Evolutionary conservation across 345 rosid species (phyloP).

Genomic region (Xanthoceras sorbifolium): DNA sequence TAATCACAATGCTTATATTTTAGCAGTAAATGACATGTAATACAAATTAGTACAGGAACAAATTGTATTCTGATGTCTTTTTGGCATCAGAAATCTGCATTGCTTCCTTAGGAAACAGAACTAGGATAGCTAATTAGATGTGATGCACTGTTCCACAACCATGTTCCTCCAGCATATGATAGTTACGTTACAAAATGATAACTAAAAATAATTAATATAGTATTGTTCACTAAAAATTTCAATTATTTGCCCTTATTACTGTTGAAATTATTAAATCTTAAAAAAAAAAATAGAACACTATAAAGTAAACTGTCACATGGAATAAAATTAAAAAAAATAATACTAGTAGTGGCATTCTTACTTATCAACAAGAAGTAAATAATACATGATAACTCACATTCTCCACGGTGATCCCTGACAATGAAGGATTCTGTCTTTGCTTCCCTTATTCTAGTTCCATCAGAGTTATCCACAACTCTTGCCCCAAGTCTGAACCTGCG

Average conservation of each 20-base stretch:
- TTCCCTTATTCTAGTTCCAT: conserved; percentile 61
- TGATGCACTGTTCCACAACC: not conserved
- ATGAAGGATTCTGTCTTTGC: conserved; percentile 88
- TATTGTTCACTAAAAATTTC: not conserved
- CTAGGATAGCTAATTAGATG: not conserved
- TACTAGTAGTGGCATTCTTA: not conserved
- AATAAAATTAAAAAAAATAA: not conserved
- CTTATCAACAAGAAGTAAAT: not conserved
- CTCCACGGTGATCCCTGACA: conserved; percentile 99
- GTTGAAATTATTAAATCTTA: not conserved
- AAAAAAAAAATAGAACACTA: conserved; percentile 8
- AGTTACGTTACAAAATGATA: not conserved
- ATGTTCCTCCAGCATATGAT: conserved; percentile 1
- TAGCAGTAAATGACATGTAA: not conserved
- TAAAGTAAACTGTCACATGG: conserved; percentile 28
- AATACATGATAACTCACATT: conserved; percentile 56
- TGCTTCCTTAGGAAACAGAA: not conserved
- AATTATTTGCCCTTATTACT: not conserved
- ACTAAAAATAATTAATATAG: not conserved
- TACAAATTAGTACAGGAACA: not conserved
- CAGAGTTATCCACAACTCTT: conserved; percentile 65
- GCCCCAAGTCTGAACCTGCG: conserved; percentile 93
- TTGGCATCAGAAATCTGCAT: not conserved
- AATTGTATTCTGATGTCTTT: not conserved
- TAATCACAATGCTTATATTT: not conserved